phyloP scores from a whole-genome alignment of 1,139 yeast genomes.

The Geotrichum reessii region DNA sequence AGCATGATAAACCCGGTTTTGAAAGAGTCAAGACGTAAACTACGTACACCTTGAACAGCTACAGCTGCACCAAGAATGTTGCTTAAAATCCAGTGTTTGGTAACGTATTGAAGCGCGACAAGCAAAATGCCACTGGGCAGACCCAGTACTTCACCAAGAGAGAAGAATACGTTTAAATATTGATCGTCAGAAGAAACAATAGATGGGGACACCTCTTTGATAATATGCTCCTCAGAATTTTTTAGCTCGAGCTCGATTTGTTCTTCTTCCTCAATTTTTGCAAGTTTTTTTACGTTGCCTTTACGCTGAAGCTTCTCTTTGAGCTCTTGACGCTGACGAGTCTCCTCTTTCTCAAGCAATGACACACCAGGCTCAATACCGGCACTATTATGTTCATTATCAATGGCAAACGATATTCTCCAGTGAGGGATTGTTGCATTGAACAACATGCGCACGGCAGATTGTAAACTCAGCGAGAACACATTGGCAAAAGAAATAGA shows the following conservation, averaged over 20 bases:
- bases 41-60: constrained; percentile 20
- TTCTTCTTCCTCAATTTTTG: constrained; percentile 3
- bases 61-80: constrained; percentile 20
- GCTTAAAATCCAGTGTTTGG: constrained; percentile 37
- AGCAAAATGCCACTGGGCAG: constrained; percentile 21
- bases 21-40: constrained; percentile 39
- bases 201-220: neutral
- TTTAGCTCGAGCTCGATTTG: constrained; percentile 23
- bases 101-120: constrained; percentile 25
- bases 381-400: constrained; percentile 29
- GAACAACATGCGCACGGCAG: constrained; percentile 27
- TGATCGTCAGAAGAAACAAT: constrained; percentile 16
- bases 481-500: constrained; percentile 31
- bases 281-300: neutral
- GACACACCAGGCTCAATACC: constrained; percentile 27
- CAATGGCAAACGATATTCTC: constrained; percentile 35
- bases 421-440: constrained; percentile 29
- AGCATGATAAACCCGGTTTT: constrained; percentile 45
- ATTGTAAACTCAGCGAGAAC: constrained; percentile 28
- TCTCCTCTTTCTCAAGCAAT: constrained; percentile 9
- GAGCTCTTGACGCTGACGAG: constrained; percentile 1
- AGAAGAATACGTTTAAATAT: constrained; percentile 14
- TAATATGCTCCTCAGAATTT: constrained; percentile 21
- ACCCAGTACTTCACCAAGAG: constrained; percentile 33
- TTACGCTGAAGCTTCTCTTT: constrained; percentile 1